Evolutionary conservation across 345 rosid genomes (phyloP).

Genomic region (Bruguiera gymnorhiza): DNA sequence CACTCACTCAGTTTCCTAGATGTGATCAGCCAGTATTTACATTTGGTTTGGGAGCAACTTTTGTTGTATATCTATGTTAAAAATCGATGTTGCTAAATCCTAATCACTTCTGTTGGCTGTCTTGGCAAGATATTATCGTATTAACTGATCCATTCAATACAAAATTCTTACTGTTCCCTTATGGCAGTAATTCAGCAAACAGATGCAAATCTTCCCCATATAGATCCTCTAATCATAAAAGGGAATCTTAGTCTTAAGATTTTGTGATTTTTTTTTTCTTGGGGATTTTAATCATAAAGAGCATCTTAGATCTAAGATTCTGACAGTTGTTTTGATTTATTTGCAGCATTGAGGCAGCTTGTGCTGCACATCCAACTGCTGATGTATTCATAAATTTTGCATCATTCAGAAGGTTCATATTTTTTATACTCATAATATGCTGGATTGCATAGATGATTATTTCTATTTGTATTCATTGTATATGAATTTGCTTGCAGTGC

Average conservation of each 20-base stretch:
- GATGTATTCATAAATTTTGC: slow-evolving; percentile 97
- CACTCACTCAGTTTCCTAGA: background rate
- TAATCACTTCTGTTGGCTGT: background rate
- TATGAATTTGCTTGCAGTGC: slow-evolving; percentile 54
- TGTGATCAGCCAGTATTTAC: background rate
- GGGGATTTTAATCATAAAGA: background rate
- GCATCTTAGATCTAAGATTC: slow-evolving; percentile 4
- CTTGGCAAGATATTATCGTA: background rate
- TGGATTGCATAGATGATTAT: slow-evolving; percentile 13
- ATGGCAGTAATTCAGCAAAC: background rate
- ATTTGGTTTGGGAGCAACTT: background rate
- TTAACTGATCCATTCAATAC: background rate
- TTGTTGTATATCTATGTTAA: background rate
- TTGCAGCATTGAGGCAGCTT: slow-evolving; percentile 91
- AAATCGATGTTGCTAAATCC: background rate
- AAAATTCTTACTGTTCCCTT: background rate
- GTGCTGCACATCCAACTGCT: slow-evolving; percentile 89
- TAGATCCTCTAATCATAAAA: background rate
- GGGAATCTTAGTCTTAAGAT: background rate
- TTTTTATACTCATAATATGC: background rate
- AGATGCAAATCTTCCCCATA: background rate
- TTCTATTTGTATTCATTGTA: slow-evolving; percentile 4
- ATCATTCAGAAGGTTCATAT: slow-evolving; percentile 74
- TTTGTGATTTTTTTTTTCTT: too few species aligned
- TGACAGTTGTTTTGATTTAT: slow-evolving; percentile 13